phyloP scores from a whole-genome alignment of 441 rosid genomes.

The Pelargonium exstipulatum region DNA sequence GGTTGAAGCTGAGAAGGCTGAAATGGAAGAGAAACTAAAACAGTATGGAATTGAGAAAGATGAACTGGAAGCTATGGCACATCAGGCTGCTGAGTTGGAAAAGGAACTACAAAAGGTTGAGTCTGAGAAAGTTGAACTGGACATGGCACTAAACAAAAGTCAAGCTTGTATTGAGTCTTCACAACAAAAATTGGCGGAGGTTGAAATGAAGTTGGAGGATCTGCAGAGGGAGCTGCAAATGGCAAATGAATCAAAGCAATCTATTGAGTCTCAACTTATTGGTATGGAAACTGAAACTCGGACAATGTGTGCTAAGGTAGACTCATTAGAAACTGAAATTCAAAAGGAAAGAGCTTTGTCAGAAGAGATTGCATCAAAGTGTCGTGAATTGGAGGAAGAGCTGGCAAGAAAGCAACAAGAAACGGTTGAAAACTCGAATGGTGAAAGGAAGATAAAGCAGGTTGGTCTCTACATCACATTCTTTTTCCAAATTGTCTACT shows the following conservation, averaged over 20 bases:
- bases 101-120: constrained; percentile 42
- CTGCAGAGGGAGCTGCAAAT: constrained; percentile 39
- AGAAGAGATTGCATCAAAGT: constrained; percentile 35
- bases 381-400: constrained; percentile 48
- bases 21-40: not conserved
- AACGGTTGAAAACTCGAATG: constrained; percentile 27
- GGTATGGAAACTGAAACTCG: constrained; percentile 47
- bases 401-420: constrained; percentile 33
- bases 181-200: constrained; percentile 36
- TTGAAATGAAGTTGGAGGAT: constrained; percentile 37
- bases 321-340: constrained; percentile 40
- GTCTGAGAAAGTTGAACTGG: constrained; percentile 37
- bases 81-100: constrained; percentile 43
- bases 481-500: not conserved
- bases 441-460: constrained; percentile 52
- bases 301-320: constrained; percentile 41
- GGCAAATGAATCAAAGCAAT: constrained; percentile 45
- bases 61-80: constrained; percentile 46
- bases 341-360: constrained; percentile 44
- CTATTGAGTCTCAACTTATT: constrained; percentile 45
- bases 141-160: constrained; percentile 43
- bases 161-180: constrained; percentile 34
- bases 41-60: constrained; percentile 22
- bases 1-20: too few relatives aligned
- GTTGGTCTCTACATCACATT: constrained; percentile 24